Percentiles rank a stretch among this genome's conserved stretches.
phyloP scores from a whole-genome alignment of 1,284 basidiomycete species.

The Thecaphora thlaspeos region DNA sequence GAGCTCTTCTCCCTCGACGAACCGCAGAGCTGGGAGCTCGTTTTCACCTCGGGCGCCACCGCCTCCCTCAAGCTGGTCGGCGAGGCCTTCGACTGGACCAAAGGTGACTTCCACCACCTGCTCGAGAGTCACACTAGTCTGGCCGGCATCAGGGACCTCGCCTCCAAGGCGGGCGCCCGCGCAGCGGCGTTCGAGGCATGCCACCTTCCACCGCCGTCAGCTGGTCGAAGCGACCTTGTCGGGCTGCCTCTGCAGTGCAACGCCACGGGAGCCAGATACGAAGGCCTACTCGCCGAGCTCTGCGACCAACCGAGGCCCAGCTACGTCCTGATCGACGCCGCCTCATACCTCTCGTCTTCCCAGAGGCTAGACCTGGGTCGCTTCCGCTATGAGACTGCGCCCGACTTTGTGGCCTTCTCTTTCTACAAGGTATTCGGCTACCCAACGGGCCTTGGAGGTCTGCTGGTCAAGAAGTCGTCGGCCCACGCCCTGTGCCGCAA shows the following conservation, averaged over 20 bases:
- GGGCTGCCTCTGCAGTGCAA: slow-evolving; percentile 46
- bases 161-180: slow-evolving; percentile 4
- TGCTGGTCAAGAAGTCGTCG: slow-evolving; percentile 28
- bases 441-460: slow-evolving; percentile 40
- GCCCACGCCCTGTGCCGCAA: slow-evolving; percentile 20
- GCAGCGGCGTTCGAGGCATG: slow-evolving; percentile 6
- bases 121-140: slow-evolving; percentile 38
- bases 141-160: slow-evolving; percentile 35
- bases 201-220: neutral
- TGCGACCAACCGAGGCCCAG: slow-evolving; percentile 6
- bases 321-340: slow-evolving; percentile 34
- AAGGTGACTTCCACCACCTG: slow-evolving; percentile 20
- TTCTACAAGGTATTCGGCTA: slow-evolving; percentile 48
- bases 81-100: slow-evolving; percentile 31
- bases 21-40: slow-evolving; percentile 31
- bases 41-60: slow-evolving; percentile 43
- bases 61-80: slow-evolving; percentile 37
- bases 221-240: slow-evolving; percentile 8
- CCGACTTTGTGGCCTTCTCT: slow-evolving; percentile 41
- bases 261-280: slow-evolving; percentile 35
- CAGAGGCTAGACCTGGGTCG: slow-evolving; percentile 8
- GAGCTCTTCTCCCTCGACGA: slow-evolving; percentile 48
- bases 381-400: slow-evolving; percentile 7
- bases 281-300: slow-evolving; percentile 10
- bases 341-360: slow-evolving; percentile 41